Evolutionary conservation across 2,329 filamentous ascomycete species (phyloP), one percentile per base, ranked within the genome.

Genomic region (Fusarium guadeloupense): DNA sequence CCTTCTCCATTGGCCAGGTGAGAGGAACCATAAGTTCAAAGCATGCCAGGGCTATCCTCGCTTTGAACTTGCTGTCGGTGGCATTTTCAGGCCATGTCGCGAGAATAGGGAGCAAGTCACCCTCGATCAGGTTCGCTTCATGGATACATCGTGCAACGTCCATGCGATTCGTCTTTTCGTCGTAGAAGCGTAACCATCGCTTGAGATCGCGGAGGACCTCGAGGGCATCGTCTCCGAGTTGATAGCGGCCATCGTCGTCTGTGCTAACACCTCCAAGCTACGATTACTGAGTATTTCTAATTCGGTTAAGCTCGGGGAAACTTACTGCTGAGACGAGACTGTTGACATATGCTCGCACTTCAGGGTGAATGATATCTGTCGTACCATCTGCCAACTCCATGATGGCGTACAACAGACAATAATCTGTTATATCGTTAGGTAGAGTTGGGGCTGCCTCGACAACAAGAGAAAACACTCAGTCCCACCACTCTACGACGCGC

Each of bases 121-220:
- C 91, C 71, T 89, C 89, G 52, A 98, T 86, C n/a, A 99, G 77
- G 71, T 97, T 97, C 38, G 93, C 90, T 75, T 98, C 93, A 71
- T 92, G 89, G 66, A 98, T 82, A 74, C 93, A 97, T 77, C 95
- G 85, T 59, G 94, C 93, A 56, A 99, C 95, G 73, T 99, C 95
- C 82, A 96, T 90, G 66, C 94, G 89, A 73, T 97, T 96, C 64
- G 89, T 87, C 74, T 96, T 96, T 73, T 96, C 91, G 75, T 97
- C 93, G 81, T 95, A 95, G 62, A 97, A 87, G 68, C 92, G 93
- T 66, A 99, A 84, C 95, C 95, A 99, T 85, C 90, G 89, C 73
- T 95, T 94, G 49, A 99, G 83, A 77, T 99, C 95, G 61, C 94
- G 93, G 53, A 99, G 82, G 71, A 93, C 95, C 54, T 95, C 91